phyloP scores from a whole-genome alignment of 306 rosid genomes.

The Medicago ruthenica region DNA sequence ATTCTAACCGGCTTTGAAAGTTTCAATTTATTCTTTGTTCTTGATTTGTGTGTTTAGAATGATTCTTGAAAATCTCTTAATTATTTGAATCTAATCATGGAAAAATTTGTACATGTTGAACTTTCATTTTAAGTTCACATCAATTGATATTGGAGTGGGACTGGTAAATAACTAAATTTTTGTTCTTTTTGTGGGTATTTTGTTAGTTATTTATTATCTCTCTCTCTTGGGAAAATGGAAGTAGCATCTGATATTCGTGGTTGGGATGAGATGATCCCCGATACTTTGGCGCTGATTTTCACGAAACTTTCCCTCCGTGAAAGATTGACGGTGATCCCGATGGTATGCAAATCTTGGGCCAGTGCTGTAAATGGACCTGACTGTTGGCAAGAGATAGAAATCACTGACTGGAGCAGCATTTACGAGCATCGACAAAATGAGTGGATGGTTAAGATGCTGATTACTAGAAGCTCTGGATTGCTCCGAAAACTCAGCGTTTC shows the following conservation, averaged over 20 bases:
- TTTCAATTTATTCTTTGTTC: too few species aligned
- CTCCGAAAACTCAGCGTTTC: slow-evolving; percentile 79
- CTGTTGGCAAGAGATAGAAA: slow-evolving; percentile 94
- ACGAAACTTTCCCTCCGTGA: slow-evolving; percentile 70
- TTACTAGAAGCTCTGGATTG: slow-evolving; percentile 73
- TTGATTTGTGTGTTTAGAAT: too few species aligned
- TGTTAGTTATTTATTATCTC: too few species aligned
- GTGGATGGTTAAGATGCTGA: slow-evolving; percentile 70
- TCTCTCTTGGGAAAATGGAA: slow-evolving; percentile 70
- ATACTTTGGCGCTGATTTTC: slow-evolving; percentile 84
- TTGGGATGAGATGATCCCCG: slow-evolving; percentile 91
- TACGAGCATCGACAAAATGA: slow-evolving; percentile 64
- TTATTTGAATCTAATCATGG: too few species aligned
- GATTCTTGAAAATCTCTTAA: too few species aligned
- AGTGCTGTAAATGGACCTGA: slow-evolving; percentile 75
- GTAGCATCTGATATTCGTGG: slow-evolving; percentile 53
- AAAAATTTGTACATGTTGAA: too few species aligned
- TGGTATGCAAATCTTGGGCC: slow-evolving; percentile 87
- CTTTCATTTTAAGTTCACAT: too few species aligned
- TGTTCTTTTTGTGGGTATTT: too few species aligned
- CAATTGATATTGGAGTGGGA: too few species aligned
- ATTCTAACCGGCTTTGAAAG: too few species aligned
- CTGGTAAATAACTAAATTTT: too few species aligned
- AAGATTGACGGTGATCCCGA: slow-evolving; percentile 72
- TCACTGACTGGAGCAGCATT: slow-evolving; percentile 73